Conservation (phyloP, 1,284 basidiomycete species). For the Marasmius fiardii region DNA sequence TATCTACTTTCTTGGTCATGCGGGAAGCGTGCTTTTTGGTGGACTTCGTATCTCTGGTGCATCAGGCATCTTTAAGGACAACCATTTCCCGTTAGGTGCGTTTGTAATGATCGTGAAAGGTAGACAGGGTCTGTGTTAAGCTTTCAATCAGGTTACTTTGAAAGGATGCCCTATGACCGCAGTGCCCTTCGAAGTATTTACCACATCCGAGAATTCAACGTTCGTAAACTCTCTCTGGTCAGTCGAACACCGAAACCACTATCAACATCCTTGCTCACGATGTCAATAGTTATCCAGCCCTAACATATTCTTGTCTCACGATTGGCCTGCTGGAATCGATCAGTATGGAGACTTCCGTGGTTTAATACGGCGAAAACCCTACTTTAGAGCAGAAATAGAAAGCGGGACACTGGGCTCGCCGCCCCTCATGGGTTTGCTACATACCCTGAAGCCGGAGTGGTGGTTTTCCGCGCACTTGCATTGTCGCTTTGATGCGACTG, state of each 20-base stretch:
- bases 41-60: slow-evolving; percentile 86
- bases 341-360: slow-evolving; percentile 69
- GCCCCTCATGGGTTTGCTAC: slow-evolving; percentile 79
- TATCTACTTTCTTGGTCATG: slow-evolving; percentile 94
- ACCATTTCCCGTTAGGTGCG: slow-evolving; percentile 78
- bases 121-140: neutral
- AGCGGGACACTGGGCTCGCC: slow-evolving; percentile 83
- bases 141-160: slow-evolving; percentile 55
- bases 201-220: slow-evolving; percentile 86
- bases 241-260: slow-evolving; percentile 21
- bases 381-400: slow-evolving; percentile 75
- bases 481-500: slow-evolving; percentile 73
- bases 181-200: slow-evolving; percentile 82
- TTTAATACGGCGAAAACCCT: slow-evolving; percentile 79
- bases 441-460: slow-evolving; percentile 76
- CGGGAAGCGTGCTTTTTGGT: slow-evolving; percentile 86
- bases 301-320: slow-evolving; percentile 89
- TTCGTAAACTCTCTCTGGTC: slow-evolving; percentile 79
- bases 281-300: slow-evolving; percentile 53
- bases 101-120: slow-evolving; percentile 12
- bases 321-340: slow-evolving; percentile 92
- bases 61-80: slow-evolving; percentile 89
- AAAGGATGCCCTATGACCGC: slow-evolving; percentile 69
- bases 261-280: slow-evolving; percentile 3
- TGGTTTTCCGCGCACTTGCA: slow-evolving; percentile 98